Percentiles rank a stretch among this genome's conserved stretches.
These are phyloP conservation scores for Rhododendron ferrugineum DNA, from an alignment of 148 eudicot species.

Conservation along the genomic window DNA sequence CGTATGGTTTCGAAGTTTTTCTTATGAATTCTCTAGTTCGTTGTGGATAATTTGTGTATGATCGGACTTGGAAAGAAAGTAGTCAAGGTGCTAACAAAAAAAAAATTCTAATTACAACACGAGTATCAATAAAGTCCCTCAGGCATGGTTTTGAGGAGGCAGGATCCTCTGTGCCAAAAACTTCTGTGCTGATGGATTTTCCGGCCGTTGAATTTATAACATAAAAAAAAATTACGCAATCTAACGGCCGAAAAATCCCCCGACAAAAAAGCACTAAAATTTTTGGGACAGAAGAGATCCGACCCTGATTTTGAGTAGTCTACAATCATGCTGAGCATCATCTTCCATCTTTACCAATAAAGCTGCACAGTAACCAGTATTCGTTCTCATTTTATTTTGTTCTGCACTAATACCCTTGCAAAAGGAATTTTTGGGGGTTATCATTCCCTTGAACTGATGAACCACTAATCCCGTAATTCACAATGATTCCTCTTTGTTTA, in stretches of 20 bases:
- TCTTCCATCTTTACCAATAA: background rate
- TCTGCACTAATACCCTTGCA: background rate
- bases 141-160: too few species aligned
- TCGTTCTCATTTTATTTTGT: background rate
- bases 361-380: background rate
- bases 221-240: too few species aligned
- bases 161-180: too few species aligned
- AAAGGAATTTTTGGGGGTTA: constrained; percentile 7
- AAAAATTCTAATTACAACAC: background rate
- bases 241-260: too few species aligned
- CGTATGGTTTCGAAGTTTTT: background rate
- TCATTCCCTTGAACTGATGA: background rate
- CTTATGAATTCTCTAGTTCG: background rate
- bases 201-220: accelerated
- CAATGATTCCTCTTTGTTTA: constrained; percentile 1
- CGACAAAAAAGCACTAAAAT: too few species aligned
- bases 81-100: background rate
- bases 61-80: background rate
- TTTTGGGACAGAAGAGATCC: too few species aligned
- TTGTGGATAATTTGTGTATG: background rate
- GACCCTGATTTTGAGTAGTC: background rate
- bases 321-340: background rate
- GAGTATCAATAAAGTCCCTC: background rate
- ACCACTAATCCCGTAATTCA: constrained; percentile 11
- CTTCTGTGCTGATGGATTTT: too few species aligned